phyloP scores from a whole-genome alignment of 257 asterid species.

The Penstemon newberryi region DNA sequence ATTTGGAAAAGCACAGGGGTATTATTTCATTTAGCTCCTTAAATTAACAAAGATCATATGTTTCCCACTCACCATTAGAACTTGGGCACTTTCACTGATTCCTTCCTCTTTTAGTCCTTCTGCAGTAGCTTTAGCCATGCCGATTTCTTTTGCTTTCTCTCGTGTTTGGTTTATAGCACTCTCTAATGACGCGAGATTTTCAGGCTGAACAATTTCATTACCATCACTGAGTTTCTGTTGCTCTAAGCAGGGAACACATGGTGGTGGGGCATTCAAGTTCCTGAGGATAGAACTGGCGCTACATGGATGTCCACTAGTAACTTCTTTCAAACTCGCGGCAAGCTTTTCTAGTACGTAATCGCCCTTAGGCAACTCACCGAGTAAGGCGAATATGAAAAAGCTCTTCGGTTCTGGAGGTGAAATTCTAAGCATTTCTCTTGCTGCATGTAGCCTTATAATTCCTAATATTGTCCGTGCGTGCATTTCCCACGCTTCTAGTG shows the following conservation, averaged over 20 bases:
- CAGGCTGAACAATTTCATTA: slow-evolving; percentile 37
- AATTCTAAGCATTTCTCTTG: slow-evolving; percentile 90
- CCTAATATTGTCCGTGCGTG: slow-evolving; percentile 81
- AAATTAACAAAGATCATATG: neutral
- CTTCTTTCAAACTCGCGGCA: slow-evolving; percentile 51
- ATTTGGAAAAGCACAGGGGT: too few relatives aligned
- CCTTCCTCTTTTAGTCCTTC: slow-evolving; percentile 77
- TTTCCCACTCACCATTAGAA: slow-evolving; percentile 59
- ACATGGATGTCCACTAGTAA: slow-evolving; percentile 54
- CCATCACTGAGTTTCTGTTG: slow-evolving; percentile 23
- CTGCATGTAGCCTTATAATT: slow-evolving; percentile 83
- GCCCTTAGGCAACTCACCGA: slow-evolving; percentile 82
- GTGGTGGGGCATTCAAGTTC: slow-evolving; percentile 56
- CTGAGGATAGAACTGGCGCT: slow-evolving; percentile 78
- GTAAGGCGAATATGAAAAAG: slow-evolving; percentile 64
- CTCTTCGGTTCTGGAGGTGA: slow-evolving; percentile 74
- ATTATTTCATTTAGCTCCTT: too few relatives aligned
- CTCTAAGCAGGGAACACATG: slow-evolving; percentile 9
- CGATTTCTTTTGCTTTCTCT: slow-evolving; percentile 63
- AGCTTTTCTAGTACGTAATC: slow-evolving; percentile 73
- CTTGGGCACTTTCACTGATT: slow-evolving; percentile 65
- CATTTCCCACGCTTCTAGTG: slow-evolving; percentile 64
- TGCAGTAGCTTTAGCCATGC: slow-evolving; percentile 59
- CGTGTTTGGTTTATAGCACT: slow-evolving; percentile 60
- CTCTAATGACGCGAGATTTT: slow-evolving; percentile 53